Evolutionary conservation across 176 grass and related monocot species (phyloP), one percentile per base, ranked within the genome.

Genomic region (Triticum timopheevii): DNA sequence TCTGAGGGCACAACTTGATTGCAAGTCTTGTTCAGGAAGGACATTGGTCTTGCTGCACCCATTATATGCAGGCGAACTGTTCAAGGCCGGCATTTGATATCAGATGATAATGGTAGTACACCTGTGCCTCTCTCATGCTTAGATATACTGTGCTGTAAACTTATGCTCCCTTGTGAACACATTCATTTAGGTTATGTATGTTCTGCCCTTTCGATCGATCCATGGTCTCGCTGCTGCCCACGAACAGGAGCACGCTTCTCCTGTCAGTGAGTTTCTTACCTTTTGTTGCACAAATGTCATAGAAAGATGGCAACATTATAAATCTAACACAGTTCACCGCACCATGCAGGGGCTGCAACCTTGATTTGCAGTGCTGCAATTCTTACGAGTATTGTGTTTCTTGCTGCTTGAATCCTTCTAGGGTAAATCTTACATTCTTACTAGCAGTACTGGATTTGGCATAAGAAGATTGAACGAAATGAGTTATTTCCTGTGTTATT

Each of bases 311-410:
- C 30, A 79, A 33, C 34, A 19, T 23, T 67, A 5, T 39, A 83
- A 87, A 80, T 65, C 88, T 85, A 58, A 69, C 65, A 83, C 16
- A 69, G 15, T 81, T 54, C 65, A 28, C 71, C 50, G 47, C 44
- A 72, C 82, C 65, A 61, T 89, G 9, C 91, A 98, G 97, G 79
- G 94, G 97, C 58, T 98, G 97, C 89, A 88, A 94, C 58, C 86
- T 87, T 83, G 86, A 79, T 68, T 88, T 67, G 67, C 88, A 90
- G 39, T 98, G 97, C 64, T 98, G 97, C 86, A 88, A 96, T 65
- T 91, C 97, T 58, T 96, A 96, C 77, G 97, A 99, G 85, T 96
- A 94, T 86, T 98, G 94, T 67, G 94, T 99, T 69, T 99, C 97
- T 27, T 99, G 97, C 90, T 96, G 97, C 91, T 91, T 96, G 75